Evolutionary conservation across 2,329 filamentous ascomycete genomes (phyloP).

Genomic region (Phialemonium atrogriseum): DNA sequence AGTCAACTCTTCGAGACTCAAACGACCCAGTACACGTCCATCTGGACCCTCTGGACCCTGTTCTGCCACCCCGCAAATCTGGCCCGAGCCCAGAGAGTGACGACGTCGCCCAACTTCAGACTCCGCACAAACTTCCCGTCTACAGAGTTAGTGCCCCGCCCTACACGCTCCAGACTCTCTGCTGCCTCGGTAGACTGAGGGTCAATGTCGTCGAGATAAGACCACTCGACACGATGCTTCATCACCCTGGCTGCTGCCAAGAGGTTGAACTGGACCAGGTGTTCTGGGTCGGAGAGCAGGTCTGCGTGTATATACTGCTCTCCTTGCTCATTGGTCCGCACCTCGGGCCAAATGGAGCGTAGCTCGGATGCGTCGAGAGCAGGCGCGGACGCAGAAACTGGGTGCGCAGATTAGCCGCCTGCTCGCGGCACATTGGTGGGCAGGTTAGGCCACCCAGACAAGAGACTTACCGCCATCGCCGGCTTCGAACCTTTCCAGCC

Average conservation of each 20-base stretch:
- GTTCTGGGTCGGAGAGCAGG: conserved; percentile 23
- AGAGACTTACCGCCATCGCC: conserved; percentile 14
- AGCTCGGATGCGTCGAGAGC: too few species aligned
- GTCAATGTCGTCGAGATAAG: conserved; percentile 37
- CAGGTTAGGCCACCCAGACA: too few species aligned
- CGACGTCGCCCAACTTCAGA: conserved; percentile 49
- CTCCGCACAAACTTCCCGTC: conserved; percentile 47
- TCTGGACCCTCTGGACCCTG: conserved; percentile 34
- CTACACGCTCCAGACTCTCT: conserved; percentile 27
- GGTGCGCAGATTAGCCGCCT: too few species aligned
- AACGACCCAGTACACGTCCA: conserved; percentile 51
- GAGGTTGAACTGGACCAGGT: conserved; percentile 41
- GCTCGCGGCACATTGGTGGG: too few species aligned
- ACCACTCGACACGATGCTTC: conserved; percentile 45
- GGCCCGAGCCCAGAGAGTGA: conserved; percentile 54
- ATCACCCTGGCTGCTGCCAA: conserved; percentile 23
- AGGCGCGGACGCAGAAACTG: too few species aligned
- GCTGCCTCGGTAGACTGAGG: conserved; percentile 14
- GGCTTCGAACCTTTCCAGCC: conserved; percentile 46
- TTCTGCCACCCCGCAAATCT: conserved; percentile 49
- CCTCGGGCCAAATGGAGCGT: conserved; percentile 9
- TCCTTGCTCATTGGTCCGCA: conserved; percentile 6
- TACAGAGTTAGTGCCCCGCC: conserved; percentile 41
- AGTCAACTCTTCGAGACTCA: too few species aligned
- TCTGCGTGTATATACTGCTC: conserved; percentile 8